Evolutionary conservation across 2,329 filamentous ascomycete genomes (phyloP).

Genomic region (Aspergillus hiratsukae): DNA sequence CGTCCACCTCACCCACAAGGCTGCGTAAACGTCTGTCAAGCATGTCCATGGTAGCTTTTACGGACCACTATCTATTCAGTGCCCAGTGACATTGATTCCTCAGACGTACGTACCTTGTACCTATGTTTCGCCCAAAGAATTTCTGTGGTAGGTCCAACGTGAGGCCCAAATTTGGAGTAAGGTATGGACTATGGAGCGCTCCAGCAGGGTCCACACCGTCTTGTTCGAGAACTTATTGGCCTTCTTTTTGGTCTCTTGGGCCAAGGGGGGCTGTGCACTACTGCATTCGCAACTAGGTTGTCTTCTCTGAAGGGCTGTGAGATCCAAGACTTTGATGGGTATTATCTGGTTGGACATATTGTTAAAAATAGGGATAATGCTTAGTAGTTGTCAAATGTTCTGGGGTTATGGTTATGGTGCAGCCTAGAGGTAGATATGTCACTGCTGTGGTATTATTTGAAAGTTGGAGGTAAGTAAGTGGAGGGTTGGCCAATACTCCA

Average conservation of each 20-base stretch:
- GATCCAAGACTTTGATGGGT: not conserved
- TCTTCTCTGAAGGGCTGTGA: not conserved
- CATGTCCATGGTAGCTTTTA: not conserved
- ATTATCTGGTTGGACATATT: not conserved
- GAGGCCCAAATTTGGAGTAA: not conserved
- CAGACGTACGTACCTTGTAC: not conserved
- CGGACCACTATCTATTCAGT: not conserved
- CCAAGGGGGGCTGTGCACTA: not conserved
- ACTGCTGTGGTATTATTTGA: not conserved
- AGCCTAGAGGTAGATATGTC: not conserved
- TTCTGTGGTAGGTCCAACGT: not conserved
- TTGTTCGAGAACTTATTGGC: too few species aligned
- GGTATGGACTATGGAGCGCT: not conserved
- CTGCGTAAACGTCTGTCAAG: not conserved
- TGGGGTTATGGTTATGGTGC: not conserved
- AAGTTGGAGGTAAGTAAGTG: not conserved
- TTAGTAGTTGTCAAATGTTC: too few species aligned
- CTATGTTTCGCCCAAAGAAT: not conserved
- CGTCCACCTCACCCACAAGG: not conserved
- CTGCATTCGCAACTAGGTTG: not conserved
- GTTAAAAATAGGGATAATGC: too few species aligned
- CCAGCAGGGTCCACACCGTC: not conserved
- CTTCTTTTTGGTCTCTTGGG: too few species aligned
- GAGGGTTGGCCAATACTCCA: not conserved
- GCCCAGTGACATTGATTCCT: not conserved